phyloP scores from a whole-genome alignment of 345 rosid species.

The Capsella bursapastoris region DNA sequence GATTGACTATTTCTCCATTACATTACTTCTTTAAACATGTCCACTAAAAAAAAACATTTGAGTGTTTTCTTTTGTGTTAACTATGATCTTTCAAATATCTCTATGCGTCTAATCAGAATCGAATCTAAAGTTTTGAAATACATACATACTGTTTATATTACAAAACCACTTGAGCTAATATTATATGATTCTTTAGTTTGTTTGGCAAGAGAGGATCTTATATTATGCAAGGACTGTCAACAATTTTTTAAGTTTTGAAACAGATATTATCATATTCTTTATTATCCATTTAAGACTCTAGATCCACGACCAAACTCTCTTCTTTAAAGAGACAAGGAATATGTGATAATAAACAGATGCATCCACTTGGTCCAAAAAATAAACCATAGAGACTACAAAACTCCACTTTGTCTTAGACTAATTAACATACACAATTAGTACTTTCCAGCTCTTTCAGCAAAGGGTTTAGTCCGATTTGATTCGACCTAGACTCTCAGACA shows the following conservation, averaged over 20 bases:
- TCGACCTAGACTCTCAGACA: constrained; percentile 78
- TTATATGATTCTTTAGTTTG: neutral
- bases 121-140: constrained; percentile 5
- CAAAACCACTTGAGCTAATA: constrained; percentile 6
- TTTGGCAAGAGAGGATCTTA: neutral
- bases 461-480: constrained; percentile 46
- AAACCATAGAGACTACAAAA: constrained; percentile 10
- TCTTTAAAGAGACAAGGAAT: constrained; percentile 15
- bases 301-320: constrained; percentile 13
- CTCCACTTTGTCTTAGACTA: neutral
- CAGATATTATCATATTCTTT: neutral
- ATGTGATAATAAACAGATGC: constrained; percentile 2
- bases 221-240: constrained; percentile 18
- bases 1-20: neutral
- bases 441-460: neutral
- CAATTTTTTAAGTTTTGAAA: constrained; percentile 12
- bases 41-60: constrained; percentile 8
- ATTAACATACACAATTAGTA: constrained; percentile 8
- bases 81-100: constrained; percentile 4
- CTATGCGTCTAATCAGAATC: constrained; percentile 23
- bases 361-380: neutral
- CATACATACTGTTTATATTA: neutral
- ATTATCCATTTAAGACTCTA: neutral
- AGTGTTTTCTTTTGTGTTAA: neutral
- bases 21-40: neutral